Evolutionary conservation across 148 eudicot genomes (phyloP), one percentile per base, ranked within the genome.

Genomic region (Polygonum aviculare): DNA sequence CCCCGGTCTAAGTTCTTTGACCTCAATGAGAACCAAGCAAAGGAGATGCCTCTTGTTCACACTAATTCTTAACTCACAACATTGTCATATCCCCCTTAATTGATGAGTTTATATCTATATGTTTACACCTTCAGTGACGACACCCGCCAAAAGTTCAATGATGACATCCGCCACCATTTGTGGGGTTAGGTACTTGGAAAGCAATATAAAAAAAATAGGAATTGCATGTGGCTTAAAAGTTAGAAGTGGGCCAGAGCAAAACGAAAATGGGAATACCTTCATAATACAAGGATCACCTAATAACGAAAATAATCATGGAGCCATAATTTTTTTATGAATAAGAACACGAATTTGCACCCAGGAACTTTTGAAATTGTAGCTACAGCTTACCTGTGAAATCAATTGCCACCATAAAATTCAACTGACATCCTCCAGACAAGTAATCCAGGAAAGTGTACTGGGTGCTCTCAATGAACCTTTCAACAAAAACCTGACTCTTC

Each of bases 331-430:
- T n/a, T n/a, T 54, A 54, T n/a, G 2, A 19, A 54, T 26, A 54
- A 54, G 60, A n/a, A 54, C 60, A 54, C 26, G 19, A n/a, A 5
- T 15, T 3, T 14, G 55, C 69, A 60, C 12, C 31, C 69, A 60
- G 38, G 69, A 60, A 60, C 36, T 35, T 26, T 26, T 26, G 31
- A 26, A 26, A 26, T 26, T 38, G 44, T 67, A 11, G 7, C 19
- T 48, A 57, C 62, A 49, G 75, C 51, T 59, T 84, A 96, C 99
- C 99, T 71, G 99, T 96, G 86, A 93, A 96, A 86, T 96, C 99
- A 79, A 96, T 81, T 39, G 99, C 99, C 77, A 96, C 98, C 99
- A 96, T 96, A 85, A 93, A 96, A 79, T 91, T 96, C 81, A 96
- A 82, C 82, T 96, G 89, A 76, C 86, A 93, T 67, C 98, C 97